Percentiles rank a stretch among this genome's conserved stretches.
Conservation (phyloP, 2,329 filamentous ascomycete species). For the Ramularia collo-cygni region DNA sequence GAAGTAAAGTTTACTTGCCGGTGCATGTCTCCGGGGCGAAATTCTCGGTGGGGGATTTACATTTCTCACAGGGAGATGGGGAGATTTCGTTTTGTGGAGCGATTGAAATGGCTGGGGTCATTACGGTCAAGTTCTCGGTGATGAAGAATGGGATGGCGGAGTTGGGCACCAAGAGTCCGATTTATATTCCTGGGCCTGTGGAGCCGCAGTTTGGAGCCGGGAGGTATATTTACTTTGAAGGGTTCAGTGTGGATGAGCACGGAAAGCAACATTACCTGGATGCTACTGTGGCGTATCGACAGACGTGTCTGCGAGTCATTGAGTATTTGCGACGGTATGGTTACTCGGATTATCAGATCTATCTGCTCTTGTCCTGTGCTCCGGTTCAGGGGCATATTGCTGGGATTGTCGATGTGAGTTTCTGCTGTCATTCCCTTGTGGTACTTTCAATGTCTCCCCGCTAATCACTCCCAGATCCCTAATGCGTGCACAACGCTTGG, state of each 20-base stretch:
- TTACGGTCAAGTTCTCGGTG: conserved; percentile 83
- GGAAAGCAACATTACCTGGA: conserved; percentile 89
- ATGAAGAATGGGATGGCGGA: conserved; percentile 73
- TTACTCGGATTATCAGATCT: conserved; percentile 70
- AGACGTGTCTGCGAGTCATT: conserved; percentile 53
- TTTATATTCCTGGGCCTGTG: conserved; percentile 80
- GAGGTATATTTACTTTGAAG: conserved; percentile 77
- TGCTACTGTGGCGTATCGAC: conserved; percentile 72
- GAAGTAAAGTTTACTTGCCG: conserved; percentile 77
- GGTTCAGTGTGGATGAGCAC: conserved; percentile 80
- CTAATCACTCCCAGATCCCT: conserved; percentile 47
- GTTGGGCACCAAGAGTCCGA: conserved; percentile 70
- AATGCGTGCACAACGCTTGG: conserved; percentile 88
- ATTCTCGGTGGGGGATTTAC: conserved; percentile 74
- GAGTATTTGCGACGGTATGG: conserved; percentile 67
- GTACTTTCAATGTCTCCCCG: not conserved
- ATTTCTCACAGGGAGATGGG: conserved; percentile 72
- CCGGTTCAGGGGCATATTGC: conserved; percentile 84
- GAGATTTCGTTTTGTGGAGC: conserved; percentile 72
- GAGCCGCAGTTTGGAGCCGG: conserved; percentile 83
- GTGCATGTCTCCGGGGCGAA: conserved; percentile 83
- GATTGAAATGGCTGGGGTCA: conserved; percentile 89
- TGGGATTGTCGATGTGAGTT: conserved; percentile 49
- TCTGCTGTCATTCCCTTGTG: conserved; percentile 9
- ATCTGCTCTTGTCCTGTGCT: conserved; percentile 76